Percentiles rank a stretch among this genome's conserved stretches.
These are phyloP conservation scores for Bothriochloa decipiens DNA, from an alignment of 176 grass and related monocot species.

Conservation along the genomic window DNA sequence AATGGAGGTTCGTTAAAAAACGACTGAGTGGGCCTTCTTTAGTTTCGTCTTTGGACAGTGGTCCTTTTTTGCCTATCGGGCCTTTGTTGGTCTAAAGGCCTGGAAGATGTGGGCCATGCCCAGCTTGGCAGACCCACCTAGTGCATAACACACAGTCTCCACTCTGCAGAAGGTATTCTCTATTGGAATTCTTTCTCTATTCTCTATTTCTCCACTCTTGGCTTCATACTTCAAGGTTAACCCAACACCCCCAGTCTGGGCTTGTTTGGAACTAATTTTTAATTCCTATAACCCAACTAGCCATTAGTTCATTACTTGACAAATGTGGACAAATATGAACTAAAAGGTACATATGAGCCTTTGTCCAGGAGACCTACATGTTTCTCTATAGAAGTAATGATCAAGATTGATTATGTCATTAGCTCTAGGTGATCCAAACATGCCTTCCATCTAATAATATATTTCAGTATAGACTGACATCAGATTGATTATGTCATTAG, in stretches of 20 bases:
- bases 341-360: too few species aligned
- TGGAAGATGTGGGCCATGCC: conserved; percentile 25
- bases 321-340: too few species aligned
- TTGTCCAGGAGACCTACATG: too few species aligned
- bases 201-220: background rate
- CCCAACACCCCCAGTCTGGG: background rate
- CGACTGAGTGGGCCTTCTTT: background rate
- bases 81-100: conserved; percentile 43
- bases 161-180: background rate
- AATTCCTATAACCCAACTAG: too few species aligned
- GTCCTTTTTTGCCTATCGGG: conserved; percentile 21
- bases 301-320: too few species aligned
- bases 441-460: too few species aligned
- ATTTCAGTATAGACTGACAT: too few species aligned
- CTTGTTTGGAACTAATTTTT: too few species aligned
- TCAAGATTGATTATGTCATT: too few species aligned
- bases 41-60: background rate
- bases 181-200: background rate
- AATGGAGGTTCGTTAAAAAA: conserved; percentile 14
- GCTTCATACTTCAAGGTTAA: background rate
- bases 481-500: too few species aligned
- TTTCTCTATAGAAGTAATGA: too few species aligned
- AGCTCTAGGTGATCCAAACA: too few species aligned
- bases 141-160: background rate
- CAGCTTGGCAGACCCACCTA: background rate